phyloP scores from a whole-genome alignment of 73 alveolate species.

The Tetrahymena malaccensis region DNA sequence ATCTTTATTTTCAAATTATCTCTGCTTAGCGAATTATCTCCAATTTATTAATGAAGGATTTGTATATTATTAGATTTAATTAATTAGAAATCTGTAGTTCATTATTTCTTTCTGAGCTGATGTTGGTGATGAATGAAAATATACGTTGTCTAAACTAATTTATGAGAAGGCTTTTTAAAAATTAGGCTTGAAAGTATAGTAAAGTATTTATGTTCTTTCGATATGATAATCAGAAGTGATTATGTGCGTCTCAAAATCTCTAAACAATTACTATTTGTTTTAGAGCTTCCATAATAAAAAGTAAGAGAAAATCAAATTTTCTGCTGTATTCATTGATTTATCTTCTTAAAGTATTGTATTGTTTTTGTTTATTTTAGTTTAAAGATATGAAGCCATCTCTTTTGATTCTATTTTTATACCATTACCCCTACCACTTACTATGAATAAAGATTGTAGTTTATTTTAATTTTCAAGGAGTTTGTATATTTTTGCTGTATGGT shows the following conservation, averaged over 20 bases:
- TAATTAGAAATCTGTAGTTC: background rate
- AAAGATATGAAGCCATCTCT: background rate
- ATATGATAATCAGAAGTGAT: background rate
- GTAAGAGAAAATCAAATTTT: background rate
- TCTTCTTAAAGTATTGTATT: background rate
- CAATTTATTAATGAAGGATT: background rate
- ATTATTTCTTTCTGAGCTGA: background rate
- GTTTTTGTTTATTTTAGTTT: background rate
- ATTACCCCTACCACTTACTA: background rate
- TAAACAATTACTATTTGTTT: background rate
- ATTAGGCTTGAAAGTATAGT: background rate
- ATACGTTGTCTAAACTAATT: background rate
- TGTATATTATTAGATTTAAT: background rate
- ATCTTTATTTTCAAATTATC: background rate
- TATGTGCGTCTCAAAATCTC: background rate
- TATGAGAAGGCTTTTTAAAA: background rate
- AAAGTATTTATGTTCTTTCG: background rate
- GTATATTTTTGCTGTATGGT: background rate
- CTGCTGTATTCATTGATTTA: background rate
- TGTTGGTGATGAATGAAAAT: background rate
- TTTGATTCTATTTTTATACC: background rate
- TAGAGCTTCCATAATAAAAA: background rate
- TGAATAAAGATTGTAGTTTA: background rate
- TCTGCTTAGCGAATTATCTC: background rate
- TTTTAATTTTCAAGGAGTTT: background rate